Evolutionary conservation across 208 protist species (phyloP).

Genomic region (Histomonas meleagridis): DNA sequence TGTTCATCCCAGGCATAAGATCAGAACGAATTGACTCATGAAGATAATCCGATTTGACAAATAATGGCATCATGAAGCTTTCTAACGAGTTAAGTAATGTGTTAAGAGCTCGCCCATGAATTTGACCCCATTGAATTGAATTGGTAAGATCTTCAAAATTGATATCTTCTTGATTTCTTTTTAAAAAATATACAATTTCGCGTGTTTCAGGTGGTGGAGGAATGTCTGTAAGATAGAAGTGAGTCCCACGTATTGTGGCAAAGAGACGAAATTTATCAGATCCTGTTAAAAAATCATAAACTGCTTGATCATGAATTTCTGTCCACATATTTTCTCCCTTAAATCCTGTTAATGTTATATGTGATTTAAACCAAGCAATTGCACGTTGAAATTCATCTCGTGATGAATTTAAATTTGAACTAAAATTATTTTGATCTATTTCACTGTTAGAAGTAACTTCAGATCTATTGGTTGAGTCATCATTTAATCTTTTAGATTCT

Average conservation of each 20-base stretch:
- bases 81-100: background rate
- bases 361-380: background rate
- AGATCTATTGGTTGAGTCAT: too few relatives aligned
- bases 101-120: slow-evolving; percentile 9
- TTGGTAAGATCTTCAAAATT: background rate
- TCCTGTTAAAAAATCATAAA: background rate
- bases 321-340: background rate
- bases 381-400: background rate
- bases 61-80: slow-evolving; percentile 8
- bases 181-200: slow-evolving; percentile 29
- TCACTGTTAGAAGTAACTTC: too few relatives aligned
- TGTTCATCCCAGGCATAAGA: slow-evolving; percentile 31
- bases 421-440: too few relatives aligned
- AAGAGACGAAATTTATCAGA: background rate
- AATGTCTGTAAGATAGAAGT: background rate
- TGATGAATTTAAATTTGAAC: too few relatives aligned
- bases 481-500: too few relatives aligned
- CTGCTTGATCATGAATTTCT: background rate
- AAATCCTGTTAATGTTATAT: background rate
- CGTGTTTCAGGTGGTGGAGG: background rate
- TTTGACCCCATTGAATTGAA: slow-evolving; percentile 23
- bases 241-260: background rate
- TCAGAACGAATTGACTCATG: background rate
- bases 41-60: slow-evolving; percentile 28
- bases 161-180: background rate